Base-by-base conservation (phyloP, 345 rosid genomes). In the Arabis alpina region DNA sequence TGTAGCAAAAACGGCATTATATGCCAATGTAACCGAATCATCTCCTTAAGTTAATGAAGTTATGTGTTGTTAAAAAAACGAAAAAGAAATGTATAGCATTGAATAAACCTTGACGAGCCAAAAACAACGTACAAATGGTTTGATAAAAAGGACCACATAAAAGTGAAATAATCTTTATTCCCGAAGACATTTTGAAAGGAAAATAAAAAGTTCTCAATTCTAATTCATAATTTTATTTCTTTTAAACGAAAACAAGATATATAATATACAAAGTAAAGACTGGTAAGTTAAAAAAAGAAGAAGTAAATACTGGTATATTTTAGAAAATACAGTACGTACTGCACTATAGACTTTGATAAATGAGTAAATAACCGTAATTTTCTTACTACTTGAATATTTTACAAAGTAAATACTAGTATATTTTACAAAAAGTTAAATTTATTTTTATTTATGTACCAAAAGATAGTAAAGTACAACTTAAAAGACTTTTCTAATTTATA, bases 81-180 rank as follows among this genome's bases (percentile, higher is more conserved):
- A 19, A 0, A 19, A 19, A 27, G 30, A 27, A 27, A 27, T 27
- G 30, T 27, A 27, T 19, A 19, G 23, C 23, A 4, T 27, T 42
- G 55, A 52, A 47, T 56, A 54, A 62, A 54, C 44, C 55, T 54
- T 62, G 64, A 54, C 42, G 39, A 45, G 23, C 45, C 57, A 41
- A 63, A 62, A 44, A 54, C 34, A 61, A 72, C 64, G 56, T 64
- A 72, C 37, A 64, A 54, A 40, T 54, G 57, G 57, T 36, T 71
- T 44, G 16, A 45, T 50, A 47, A 45, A 34, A 23, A 43, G 51
- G 76, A 54, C 70, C 76, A 72, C 76, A 36, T 25, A 55, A 63
- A 72, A 64, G 64, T 72, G 58, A 64, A 55, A 14, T 54, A 36
- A 55, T 47, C 43, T 64, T 55, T 72, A 54, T 72, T 47, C 70